phyloP scores from a whole-genome alignment of 306 rosid genomes.

The Amphicarpaea edgeworthii region DNA sequence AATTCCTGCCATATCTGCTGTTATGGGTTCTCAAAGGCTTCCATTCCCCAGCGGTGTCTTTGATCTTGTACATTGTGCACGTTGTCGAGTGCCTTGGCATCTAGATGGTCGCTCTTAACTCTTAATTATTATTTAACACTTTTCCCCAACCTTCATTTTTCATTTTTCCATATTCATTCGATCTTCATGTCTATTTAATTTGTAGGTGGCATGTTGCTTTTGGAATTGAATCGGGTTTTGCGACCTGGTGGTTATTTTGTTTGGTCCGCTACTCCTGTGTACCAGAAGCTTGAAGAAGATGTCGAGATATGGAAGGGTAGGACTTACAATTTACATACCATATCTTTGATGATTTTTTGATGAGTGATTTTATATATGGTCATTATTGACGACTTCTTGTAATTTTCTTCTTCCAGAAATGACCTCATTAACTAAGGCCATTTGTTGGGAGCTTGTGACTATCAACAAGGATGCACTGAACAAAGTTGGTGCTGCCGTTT shows the following conservation, averaged over 20 bases:
- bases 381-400: constrained; percentile 20
- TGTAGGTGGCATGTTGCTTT: constrained; percentile 85
- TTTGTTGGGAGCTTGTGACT: constrained; percentile 96
- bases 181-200: no score
- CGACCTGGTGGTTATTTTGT: constrained; percentile 86
- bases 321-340: constrained; percentile 33
- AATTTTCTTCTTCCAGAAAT: constrained; percentile 57
- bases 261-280: constrained; percentile 97
- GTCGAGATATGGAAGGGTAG: constrained; percentile 83
- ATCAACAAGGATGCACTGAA: constrained; percentile 74
- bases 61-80: constrained; percentile 83
- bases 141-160: neutral
- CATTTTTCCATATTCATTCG: neutral
- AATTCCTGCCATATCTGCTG: constrained; percentile 91
- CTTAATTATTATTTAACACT: no score
- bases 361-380: neutral
- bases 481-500: constrained; percentile 74
- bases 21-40: constrained; percentile 93
- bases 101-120: constrained; percentile 64
- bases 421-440: constrained; percentile 70
- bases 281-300: constrained; percentile 83
- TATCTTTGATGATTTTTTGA: constrained; percentile 16
- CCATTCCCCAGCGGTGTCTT: constrained; percentile 83
- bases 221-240: constrained; percentile 82
- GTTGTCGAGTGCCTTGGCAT: constrained; percentile 98